Evolutionary conservation across 345 rosid genomes (phyloP), one percentile per base, ranked within the genome.

Genomic region (Eucalyptus polyanthemos): DNA sequence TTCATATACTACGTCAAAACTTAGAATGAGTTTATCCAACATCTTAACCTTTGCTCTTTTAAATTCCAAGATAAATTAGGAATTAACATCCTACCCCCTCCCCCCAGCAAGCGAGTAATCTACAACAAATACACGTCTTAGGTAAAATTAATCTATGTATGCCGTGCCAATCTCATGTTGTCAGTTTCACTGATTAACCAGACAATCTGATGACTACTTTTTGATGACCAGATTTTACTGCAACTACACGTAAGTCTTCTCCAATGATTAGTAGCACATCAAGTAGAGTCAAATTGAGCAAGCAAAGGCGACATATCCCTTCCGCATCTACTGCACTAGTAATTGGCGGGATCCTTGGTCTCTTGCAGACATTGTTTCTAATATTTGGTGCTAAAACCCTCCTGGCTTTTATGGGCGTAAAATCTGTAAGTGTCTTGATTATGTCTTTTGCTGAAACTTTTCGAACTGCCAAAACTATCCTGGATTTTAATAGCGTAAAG

Each of bases 321-420:
- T 95, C 98, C 6, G 98, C 99, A 67, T 97, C 99, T 67, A 96
- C 99, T 69, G 97, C 99, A n/a, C 91, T 97, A 86, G 89, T 96
- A 49, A 90, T 95, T n/a, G 98, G 98, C 34, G 89, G 89, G 2
- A 89, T 96, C 45, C 93, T 98, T 49, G 99, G 99, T 31, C 93
- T 98, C n/a, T 29, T 95, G n/a, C 99, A 97, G 91, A 93, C 97
- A 67, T 89, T 95, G 50, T 86, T 94, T 88, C 97, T 98, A 45
- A 65, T 95, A 29, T 93, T 96, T 50, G 96, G 95, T 15, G 96
- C 98, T 10, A 95, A 95, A 88, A 50, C 91, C 91, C 94, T 96
- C 42, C 90, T 97, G 80, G 54, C 92, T 88, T 47, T 98, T 37
- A 98, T 98, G 99, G 98, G 98, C 0, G 95, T 98, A 31, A 95